Evolutionary conservation across 2,329 filamentous ascomycete species (phyloP), one percentile per base, ranked within the genome.

Genomic region (Paraphaeosphaeria sporulosa): DNA sequence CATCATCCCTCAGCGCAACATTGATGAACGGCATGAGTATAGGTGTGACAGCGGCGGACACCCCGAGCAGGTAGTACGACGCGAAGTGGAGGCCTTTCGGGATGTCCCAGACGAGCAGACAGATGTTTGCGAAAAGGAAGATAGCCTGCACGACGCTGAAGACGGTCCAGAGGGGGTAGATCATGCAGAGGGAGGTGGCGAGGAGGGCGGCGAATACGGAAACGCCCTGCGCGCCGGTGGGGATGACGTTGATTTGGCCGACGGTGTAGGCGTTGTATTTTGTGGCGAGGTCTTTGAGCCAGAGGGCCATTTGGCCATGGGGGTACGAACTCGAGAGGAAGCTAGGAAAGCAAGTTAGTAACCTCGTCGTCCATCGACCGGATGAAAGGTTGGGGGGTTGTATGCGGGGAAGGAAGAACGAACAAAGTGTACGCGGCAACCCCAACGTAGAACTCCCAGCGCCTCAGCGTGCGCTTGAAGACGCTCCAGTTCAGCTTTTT

Each of bases 361-460:
- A 54, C 1, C 3, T 19, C 6, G 15, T 21, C 12, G 12, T 36
- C 9, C 7, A 19, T 7, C 0, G 25, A 6, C n/a, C n/a, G n/a
- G n/a, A n/a, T n/a, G n/a, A n/a, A n/a, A 6, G 25, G 3, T 27
- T 27, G 25, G 25, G 3, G 6, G 25, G 25, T 27, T 3, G 25
- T 27, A 6, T 4, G 25, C 12, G 30, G 1, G 19, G 19, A 7
- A 8, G 27, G 8, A 2, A 17, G 17, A 1, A 71, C 82, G 72
- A 57, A 83, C 81, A 83, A 77, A 0, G 73, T 82, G 61, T 84
- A 84, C 46, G 78, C 80, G 2, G 77, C 71, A 0, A 84, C 77
- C 46, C 84, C 84, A 3, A 84, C 72, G 71, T 80, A 85, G 27
- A 84, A 84, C 63, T 84, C 82, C 83, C 83, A 85, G n/a, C 82